Conservation (phyloP, 208 protist genomes). For the Wallacemonas sp. region DNA sequence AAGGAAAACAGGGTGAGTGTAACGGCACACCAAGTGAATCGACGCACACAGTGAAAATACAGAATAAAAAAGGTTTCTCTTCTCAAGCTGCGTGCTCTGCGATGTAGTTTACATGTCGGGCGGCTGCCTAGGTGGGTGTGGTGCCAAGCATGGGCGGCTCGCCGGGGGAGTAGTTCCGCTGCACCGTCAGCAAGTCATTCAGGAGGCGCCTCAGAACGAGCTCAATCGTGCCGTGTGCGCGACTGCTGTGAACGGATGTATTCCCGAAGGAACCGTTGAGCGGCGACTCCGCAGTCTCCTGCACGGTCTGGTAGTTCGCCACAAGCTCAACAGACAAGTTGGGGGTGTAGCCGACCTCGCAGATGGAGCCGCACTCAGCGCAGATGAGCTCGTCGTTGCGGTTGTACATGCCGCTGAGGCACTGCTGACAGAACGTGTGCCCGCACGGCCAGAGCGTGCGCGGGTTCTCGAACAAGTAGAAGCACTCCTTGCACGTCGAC, state of each 20-base stretch:
- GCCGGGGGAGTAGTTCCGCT: slow-evolving; percentile 34
- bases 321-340: slow-evolving; percentile 78
- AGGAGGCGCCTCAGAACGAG: slow-evolving; percentile 60
- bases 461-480: slow-evolving; percentile 80
- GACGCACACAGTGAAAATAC: background rate
- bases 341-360: slow-evolving; percentile 84
- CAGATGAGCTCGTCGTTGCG: slow-evolving; percentile 78
- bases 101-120: background rate
- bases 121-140: background rate
- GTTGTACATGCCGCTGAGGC: slow-evolving; percentile 79
- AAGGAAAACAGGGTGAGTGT: slow-evolving; percentile 1
- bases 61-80: no score
- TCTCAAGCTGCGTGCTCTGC: no score
- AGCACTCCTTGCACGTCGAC: slow-evolving; percentile 86
- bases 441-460: slow-evolving; percentile 89
- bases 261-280: background rate
- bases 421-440: slow-evolving; percentile 85
- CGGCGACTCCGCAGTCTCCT: slow-evolving; percentile 18
- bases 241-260: slow-evolving; percentile 12
- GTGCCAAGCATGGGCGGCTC: background rate
- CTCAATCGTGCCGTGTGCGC: slow-evolving; percentile 50
- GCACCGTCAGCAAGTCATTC: slow-evolving; percentile 57
- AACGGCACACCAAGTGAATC: background rate
- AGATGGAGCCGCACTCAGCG: slow-evolving; percentile 79
- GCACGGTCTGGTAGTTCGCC: slow-evolving; percentile 75